phyloP scores from a whole-genome alignment of 805 yeast genomes.

The Kazachstania taianensis region DNA sequence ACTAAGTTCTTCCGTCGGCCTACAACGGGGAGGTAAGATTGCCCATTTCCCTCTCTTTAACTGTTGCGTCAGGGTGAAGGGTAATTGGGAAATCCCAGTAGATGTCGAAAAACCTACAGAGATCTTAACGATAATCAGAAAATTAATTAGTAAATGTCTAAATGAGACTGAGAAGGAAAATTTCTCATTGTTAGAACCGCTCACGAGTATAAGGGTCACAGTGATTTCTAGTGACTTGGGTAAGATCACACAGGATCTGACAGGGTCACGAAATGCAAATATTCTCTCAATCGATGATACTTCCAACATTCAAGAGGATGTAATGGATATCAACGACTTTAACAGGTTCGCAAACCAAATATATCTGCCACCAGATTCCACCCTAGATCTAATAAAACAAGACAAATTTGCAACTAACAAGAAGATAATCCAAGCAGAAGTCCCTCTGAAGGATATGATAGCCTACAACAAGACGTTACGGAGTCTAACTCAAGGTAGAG shows the following conservation, averaged over 20 bases:
- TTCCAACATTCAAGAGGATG: conserved; percentile 22
- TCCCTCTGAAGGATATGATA: conserved; percentile 82
- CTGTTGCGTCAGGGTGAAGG: conserved; percentile 41
- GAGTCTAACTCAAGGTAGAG: conserved; percentile 84
- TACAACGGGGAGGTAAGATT: conserved; percentile 59
- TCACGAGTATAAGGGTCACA: conserved; percentile 65
- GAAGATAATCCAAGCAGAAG: conserved; percentile 62
- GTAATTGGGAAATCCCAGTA: conserved; percentile 41
- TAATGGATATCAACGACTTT: conserved; percentile 24
- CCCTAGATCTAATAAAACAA: conserved; percentile 24
- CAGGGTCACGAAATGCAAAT: conserved; percentile 65
- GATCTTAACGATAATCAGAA: conserved; percentile 38
- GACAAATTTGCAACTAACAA: not conserved
- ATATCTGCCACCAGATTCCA: conserved; percentile 72
- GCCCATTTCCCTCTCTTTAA: conserved; percentile 44
- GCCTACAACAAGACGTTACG: conserved; percentile 74
- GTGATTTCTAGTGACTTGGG: conserved; percentile 70
- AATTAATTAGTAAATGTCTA: conserved; percentile 35
- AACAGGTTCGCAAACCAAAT: conserved; percentile 47
- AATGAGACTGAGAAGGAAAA: conserved; percentile 12
- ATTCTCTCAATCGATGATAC: conserved; percentile 65
- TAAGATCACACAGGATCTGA: conserved; percentile 71
- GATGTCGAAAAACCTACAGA: conserved; percentile 35
- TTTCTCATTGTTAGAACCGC: conserved; percentile 70
- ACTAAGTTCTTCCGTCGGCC: conserved; percentile 49